Base-by-base conservation (phyloP, 768 basidiomycete species). In the Lanmaoa pseudosensibilis region DNA sequence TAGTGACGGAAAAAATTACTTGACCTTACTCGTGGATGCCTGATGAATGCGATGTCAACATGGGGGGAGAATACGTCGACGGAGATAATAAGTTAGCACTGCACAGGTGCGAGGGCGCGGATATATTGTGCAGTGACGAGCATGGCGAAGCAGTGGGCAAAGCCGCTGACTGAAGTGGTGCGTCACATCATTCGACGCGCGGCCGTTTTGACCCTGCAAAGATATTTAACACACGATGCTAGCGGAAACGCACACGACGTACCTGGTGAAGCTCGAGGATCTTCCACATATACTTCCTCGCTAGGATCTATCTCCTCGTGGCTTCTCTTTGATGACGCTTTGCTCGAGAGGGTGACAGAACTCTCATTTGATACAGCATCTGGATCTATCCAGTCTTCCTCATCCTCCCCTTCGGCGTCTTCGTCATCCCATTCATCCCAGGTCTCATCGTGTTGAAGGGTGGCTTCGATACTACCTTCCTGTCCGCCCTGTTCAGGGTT, bases 261-360 rank as follows among this genome's bases (percentile, higher is more conserved):
- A 83, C 84, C 81, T 63, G 83, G 80, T 55, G 82, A 82, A 57
- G 66, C 66, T 30, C 68, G 69, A 56, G 69, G 62, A 37, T 69
- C 69, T 39, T 71, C 73, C 38, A 65, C 71, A 11, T 63, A 65
- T 11, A 69, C 69, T 15, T 75, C 77, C 50, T 79, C 81, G 15
- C 67, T 60, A 40, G 73, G 70, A 23, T 82, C 79, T 55, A 82
- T 76, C 54, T 80, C 80, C 39, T 84, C 78, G 27, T 66, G 58
- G n/a, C 60, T 52, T 56, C 75, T 63, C 69, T 87, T 87, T 36
- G 83, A 83, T 39, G 80, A 74, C 25, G 46, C 67, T 50, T 65
- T 82, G 64, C 83, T 85, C 13, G 83, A 83, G 48, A 85, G 70
- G 2, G 84, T 83, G 46, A 77, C 71, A 18, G 80, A 84, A 45